Conservation (phyloP, 768 basidiomycete genomes). For the Kwoniella sp. region DNA sequence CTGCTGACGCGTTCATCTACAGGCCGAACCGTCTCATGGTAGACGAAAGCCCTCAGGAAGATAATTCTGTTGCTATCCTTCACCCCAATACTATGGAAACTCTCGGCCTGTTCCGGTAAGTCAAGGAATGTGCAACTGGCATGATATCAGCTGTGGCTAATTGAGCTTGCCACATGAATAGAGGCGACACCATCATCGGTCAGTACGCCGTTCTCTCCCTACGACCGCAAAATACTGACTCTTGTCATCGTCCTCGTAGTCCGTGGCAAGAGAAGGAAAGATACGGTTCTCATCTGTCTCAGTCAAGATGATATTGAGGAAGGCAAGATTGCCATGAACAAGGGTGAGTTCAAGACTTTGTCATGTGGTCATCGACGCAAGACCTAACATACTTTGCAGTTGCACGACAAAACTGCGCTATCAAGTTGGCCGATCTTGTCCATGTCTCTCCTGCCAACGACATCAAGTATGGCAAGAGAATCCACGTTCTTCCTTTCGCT, state of each 20-base stretch:
- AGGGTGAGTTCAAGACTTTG: slow-evolving; percentile 59
- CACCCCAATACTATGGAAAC: slow-evolving; percentile 96
- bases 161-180: slow-evolving; percentile 11
- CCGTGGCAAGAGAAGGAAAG: slow-evolving; percentile 95
- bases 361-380: background rate
- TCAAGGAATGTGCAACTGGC: too few relatives aligned
- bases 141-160: too few relatives aligned
- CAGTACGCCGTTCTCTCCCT: slow-evolving; percentile 31
- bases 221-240: background rate
- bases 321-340: slow-evolving; percentile 97
- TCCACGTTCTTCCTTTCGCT: slow-evolving; percentile 95
- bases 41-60: slow-evolving; percentile 89
- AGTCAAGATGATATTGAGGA: slow-evolving; percentile 96
- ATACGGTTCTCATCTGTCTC: slow-evolving; percentile 95
- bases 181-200: slow-evolving; percentile 96
- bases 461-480: slow-evolving; percentile 96
- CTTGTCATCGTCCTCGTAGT: slow-evolving; percentile 16
- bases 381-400: slow-evolving; percentile 59
- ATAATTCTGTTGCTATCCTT: slow-evolving; percentile 97
- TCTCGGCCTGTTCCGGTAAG: slow-evolving; percentile 78
- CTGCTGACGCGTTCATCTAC: slow-evolving; percentile 20
- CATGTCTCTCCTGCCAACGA: slow-evolving; percentile 94
- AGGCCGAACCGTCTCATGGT: slow-evolving; percentile 98
- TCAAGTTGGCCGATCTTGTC: slow-evolving; percentile 95
- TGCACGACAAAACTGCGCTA: slow-evolving; percentile 96